phyloP scores from a whole-genome alignment of 257 asterid species.

The Verbascum thapsus region DNA sequence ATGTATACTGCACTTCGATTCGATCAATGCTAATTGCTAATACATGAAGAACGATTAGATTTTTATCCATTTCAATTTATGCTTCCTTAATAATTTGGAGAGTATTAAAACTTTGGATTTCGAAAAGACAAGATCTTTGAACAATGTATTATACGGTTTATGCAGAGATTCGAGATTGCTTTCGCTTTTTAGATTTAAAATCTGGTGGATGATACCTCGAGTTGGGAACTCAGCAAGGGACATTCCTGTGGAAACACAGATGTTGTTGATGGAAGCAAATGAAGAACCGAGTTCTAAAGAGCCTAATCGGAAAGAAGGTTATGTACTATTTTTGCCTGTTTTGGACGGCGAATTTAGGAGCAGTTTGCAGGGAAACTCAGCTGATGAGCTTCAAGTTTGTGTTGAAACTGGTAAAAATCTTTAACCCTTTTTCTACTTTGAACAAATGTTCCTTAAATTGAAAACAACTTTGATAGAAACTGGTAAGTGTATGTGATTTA shows the following conservation, averaged over 20 bases:
- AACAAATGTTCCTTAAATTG: constrained; percentile 5
- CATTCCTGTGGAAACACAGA: constrained; percentile 54
- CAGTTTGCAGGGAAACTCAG: constrained; percentile 63
- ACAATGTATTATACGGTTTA: constrained; percentile 10
- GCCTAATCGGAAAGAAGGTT: constrained; percentile 29
- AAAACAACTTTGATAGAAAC: background rate
- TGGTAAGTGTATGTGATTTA: background rate
- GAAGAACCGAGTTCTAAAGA: constrained; percentile 25
- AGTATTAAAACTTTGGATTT: no score
- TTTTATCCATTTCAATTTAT: background rate
- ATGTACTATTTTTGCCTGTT: constrained; percentile 46
- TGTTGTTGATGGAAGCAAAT: constrained; percentile 45
- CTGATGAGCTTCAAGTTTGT: constrained; percentile 58
- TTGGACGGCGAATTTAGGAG: constrained; percentile 51
- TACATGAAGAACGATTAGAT: background rate
- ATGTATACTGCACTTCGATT: no score
- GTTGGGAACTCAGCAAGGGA: constrained; percentile 46
- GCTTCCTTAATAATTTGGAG: no score
- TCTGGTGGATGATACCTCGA: constrained; percentile 64
- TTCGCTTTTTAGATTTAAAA: constrained; percentile 49
- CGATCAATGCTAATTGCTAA: no score
- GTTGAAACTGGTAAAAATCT: constrained; percentile 48
- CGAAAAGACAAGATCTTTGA: no score
- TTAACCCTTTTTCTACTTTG: background rate
- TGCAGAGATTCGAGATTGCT: constrained; percentile 50